Evolutionary conservation across 495 filamentous ascomycete genomes (phyloP), one percentile per base, ranked within the genome.

Genomic region (Neurospora discreta): DNA sequence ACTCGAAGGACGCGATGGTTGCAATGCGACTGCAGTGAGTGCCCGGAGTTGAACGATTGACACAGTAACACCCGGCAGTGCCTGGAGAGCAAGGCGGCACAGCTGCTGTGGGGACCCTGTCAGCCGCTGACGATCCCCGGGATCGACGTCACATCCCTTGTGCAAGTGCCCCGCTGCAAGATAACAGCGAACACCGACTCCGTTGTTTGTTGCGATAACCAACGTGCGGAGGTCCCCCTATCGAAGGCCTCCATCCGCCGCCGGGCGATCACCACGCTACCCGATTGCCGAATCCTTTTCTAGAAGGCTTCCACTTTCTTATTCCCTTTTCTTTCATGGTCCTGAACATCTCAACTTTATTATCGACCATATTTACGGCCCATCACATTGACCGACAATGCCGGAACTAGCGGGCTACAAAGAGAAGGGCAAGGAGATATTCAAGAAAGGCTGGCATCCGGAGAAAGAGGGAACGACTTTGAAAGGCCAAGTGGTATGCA

Each of bases 381-480:
- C 3, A 5, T 52, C 0, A 11, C 20, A 15, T 26, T 33, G 52
- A 26, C 26, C 26, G 8, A 18, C 52, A 65, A 65, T 65, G 52
- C 52, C 52, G 52, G 52, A 65, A 65, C 15, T 65, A 65, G 26
- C 52, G 52, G 52, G 52, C 52, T 65, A 65, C 52, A 65, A 65
- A 33, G 52, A 65, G 0, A 65, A 65, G 52, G 52, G 52, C 78
- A 83, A 81, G 71, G 81, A 82, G n/a, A 77, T 80, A 5, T 77
- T 84, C 69, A 85, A 85, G 75, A 72, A 78, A 6, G 77, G 81
- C 10, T 84, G 82, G 83, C 81, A 82, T 69, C 81, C 82, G 9
- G 82, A 84, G 18, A 82, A 82, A 60, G 77, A 79, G 72, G 80
- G 80, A 30, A 74, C 76, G 15, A 39, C 73, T 0, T n/a, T 85